Percentiles rank a stretch among this genome's conserved stretches.
These are phyloP conservation scores for Solanum gandarillasii DNA, from an alignment of 257 asterid genomes.

Conservation along the genomic window DNA sequence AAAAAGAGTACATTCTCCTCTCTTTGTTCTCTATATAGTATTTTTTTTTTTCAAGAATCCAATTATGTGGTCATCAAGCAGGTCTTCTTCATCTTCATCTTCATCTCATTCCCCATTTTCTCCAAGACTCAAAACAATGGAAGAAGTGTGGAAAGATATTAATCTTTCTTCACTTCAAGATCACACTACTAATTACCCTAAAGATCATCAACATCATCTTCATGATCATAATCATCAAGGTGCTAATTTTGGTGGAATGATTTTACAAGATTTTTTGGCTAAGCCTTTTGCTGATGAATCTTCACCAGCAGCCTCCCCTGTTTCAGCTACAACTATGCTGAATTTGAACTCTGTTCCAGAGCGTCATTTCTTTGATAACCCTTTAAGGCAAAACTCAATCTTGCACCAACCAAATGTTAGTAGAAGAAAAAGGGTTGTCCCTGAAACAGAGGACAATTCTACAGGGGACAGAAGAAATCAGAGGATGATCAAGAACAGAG, in stretches of 20 bases:
- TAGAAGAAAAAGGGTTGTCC: constrained; percentile 23
- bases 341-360: constrained; percentile 32
- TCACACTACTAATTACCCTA: constrained; percentile 8
- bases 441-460: constrained; percentile 7
- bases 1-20: background rate
- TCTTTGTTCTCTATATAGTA: background rate
- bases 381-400: background rate
- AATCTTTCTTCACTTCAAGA: constrained; percentile 32
- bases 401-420: constrained; percentile 3
- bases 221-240: background rate
- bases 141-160: constrained; percentile 67
- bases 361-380: constrained; percentile 13
- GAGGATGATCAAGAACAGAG: constrained; percentile 87
- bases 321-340: constrained; percentile 29
- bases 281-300: constrained; percentile 15
- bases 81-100: background rate
- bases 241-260: constrained; percentile 14
- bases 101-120: constrained; percentile 1
- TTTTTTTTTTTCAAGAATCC: background rate
- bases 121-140: constrained; percentile 34
- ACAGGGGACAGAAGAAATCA: constrained; percentile 41
- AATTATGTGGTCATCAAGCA: background rate
- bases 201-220: background rate
- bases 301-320: constrained; percentile 5
- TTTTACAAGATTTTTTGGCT: constrained; percentile 50